Evolutionary conservation across 202 grass and related monocot genomes (phyloP), one percentile per base, ranked within the genome.

Genomic region (Dendrocalamus latiflorus): DNA sequence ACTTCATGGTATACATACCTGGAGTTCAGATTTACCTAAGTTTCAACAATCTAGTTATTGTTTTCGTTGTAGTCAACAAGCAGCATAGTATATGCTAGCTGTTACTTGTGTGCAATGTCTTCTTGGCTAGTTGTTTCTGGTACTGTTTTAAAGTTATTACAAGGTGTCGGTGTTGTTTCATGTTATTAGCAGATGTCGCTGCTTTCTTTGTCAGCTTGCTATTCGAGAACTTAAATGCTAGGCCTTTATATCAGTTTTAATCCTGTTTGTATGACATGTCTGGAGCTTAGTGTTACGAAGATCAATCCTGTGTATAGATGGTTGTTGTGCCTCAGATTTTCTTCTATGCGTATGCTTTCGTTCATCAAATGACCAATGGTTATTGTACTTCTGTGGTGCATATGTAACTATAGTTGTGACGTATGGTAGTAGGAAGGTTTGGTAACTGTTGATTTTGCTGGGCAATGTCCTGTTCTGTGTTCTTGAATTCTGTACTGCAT

Each of bases 31-130:
- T 49, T 48, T 21, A 65, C 33, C 18, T 1, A 43, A 60, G 42
- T 59, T 51, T 12, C 42, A 69, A 30, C 83, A 65, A 73, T 62
- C 47, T 75, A 42, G 76, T 70, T 53, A 60, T 60, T 75, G 68
- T 62, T 74, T 68, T 50, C 41, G 21, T 48, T 4, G 5, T 61
- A 28, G 51, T 25, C 26, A 43, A 45, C 22, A 56, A 66, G 36
- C 42, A 36, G 54, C 0, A 0, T 67, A 47, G 33, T 42, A 47
- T 67, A 55, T 79, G 78, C 43, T 65, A 81, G 65, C 68, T 74
- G 21, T 58, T 85, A 17, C 48, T 60, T 51, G 10, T 60, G 68
- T 89, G 72, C 67, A 59, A 66, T 77, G 34, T 20, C 51, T 41
- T 6, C 17, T 39, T 33, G 48, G 56, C 15, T 78, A 67, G 55